These are phyloP conservation scores for Kappamyces sp. DNA, from an alignment of 192 early-diverging fungal genomes.

Conservation along the genomic window DNA sequence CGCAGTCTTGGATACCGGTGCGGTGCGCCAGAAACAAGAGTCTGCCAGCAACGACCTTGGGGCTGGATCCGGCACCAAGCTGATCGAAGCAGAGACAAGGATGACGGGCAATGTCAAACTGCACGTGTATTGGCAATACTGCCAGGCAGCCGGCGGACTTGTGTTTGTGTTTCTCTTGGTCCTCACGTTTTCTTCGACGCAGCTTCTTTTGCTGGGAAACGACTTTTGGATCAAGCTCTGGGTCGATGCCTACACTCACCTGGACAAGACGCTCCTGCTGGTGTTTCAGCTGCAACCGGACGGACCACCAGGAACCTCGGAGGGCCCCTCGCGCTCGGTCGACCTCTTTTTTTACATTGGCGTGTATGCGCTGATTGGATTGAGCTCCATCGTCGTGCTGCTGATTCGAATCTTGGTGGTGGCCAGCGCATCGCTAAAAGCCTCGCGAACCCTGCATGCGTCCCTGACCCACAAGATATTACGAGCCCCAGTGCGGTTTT, in stretches of 20 bases:
- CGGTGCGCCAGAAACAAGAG: neutral
- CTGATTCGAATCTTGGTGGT: slow-evolving; percentile 16
- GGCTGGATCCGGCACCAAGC: slow-evolving; percentile 7
- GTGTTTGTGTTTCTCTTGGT: slow-evolving; percentile 14
- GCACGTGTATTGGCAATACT: slow-evolving; percentile 22
- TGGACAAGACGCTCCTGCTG: neutral
- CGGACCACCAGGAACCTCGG: neutral
- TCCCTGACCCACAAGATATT: slow-evolving; percentile 19
- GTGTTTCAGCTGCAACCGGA: neutral
- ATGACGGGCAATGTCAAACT: slow-evolving; percentile 5
- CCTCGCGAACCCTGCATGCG: slow-evolving; percentile 14
- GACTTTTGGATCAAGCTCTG: slow-evolving; percentile 34
- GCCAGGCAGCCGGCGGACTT: slow-evolving; percentile 27
- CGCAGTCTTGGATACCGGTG: slow-evolving; percentile 11
- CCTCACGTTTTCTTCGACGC: slow-evolving; percentile 13
- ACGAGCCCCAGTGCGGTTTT: slow-evolving; percentile 73
- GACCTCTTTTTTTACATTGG: slow-evolving; percentile 9
- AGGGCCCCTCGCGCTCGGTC: neutral
- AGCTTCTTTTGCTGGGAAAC: slow-evolving; percentile 9
- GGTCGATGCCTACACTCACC: slow-evolving; percentile 22
- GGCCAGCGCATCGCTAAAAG: slow-evolving; percentile 13
- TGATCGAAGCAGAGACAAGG: slow-evolving; percentile 16
- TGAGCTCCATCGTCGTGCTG: neutral
- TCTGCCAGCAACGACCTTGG: neutral
- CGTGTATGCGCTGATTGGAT: slow-evolving; percentile 9